These are phyloP conservation scores for Allium fistulosum DNA, from an alignment of 106 monocot species.

Conservation along the genomic window DNA sequence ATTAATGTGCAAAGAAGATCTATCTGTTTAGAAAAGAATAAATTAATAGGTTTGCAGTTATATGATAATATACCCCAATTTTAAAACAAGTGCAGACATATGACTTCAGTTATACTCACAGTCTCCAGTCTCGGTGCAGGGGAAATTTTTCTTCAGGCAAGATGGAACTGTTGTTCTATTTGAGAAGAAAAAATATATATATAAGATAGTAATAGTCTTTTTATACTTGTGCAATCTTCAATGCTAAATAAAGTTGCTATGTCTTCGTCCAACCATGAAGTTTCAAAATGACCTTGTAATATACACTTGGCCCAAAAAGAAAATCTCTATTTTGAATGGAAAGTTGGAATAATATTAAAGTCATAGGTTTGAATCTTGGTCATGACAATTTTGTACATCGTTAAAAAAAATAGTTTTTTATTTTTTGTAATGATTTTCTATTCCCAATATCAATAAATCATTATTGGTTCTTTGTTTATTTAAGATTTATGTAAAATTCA, in stretches of 20 bases:
- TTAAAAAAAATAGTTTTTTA: no score
- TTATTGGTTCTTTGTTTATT: no score
- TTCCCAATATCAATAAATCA: no score
- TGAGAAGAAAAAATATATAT: neutral
- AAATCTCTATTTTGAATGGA: no score
- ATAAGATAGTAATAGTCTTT: neutral
- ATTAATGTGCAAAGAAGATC: conserved; percentile 48
- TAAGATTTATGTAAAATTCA: no score
- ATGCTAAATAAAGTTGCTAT: no score
- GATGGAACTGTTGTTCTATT: conserved; percentile 23
- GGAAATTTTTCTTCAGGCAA: conserved; percentile 63
- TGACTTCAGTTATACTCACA: conserved; percentile 25
- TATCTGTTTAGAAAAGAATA: conserved; percentile 22
- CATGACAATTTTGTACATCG: no score
- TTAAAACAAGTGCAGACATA: neutral
- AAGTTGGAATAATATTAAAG: no score
- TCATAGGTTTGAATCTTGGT: no score
- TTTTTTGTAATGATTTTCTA: no score
- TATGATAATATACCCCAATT: conserved; percentile 1
- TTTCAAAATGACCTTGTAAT: neutral
- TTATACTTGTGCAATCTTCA: no score
- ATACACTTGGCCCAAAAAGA: no score
- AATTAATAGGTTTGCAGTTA: neutral
- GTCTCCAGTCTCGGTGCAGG: conserved; percentile 26
- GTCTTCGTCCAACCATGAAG: neutral